Conservation (phyloP, 176 grass and related monocot genomes). For the Phoenix roebelenii region DNA sequence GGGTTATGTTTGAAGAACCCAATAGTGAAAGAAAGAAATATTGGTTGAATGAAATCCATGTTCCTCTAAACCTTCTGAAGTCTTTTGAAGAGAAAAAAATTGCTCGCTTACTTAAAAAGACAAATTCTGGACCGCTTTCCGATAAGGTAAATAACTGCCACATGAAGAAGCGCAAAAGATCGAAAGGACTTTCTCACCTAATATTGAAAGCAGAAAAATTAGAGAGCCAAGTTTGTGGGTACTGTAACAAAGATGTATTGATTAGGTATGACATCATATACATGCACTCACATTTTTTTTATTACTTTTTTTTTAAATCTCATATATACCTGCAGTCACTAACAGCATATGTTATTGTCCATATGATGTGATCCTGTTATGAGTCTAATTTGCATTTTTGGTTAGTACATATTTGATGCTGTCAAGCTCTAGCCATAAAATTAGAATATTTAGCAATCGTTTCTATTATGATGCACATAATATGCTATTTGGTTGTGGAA, state of each 20-base stretch:
- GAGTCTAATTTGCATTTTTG: too few species aligned
- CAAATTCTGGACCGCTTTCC: conserved; percentile 30
- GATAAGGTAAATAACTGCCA: conserved; percentile 26
- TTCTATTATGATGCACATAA: too few species aligned
- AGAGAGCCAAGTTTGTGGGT: conserved; percentile 49
- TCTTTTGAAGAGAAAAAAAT: conserved; percentile 71
- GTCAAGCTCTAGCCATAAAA: too few species aligned
- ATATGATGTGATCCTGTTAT: too few species aligned
- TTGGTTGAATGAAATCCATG: conserved; percentile 74
- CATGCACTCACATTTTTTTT: too few species aligned
- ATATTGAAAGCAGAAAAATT: conserved; percentile 56
- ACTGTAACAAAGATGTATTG: conserved; percentile 56
- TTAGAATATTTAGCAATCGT: too few species aligned
- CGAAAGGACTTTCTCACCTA: conserved; percentile 45
- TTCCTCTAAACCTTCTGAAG: conserved; percentile 81
- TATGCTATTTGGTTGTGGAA: too few species aligned
- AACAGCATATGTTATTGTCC: too few species aligned
- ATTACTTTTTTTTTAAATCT: too few species aligned
- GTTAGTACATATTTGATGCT: too few species aligned
- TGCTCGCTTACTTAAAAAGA: conserved; percentile 70
- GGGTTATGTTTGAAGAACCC: conserved; percentile 60
- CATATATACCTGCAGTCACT: too few species aligned
- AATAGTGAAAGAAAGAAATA: conserved; percentile 80
- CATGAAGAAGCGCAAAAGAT: conserved; percentile 31
- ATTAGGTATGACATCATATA: conserved; percentile 40